Base-by-base conservation (phyloP, 148 eudicot genomes). In the Heliosperma pusillum region DNA sequence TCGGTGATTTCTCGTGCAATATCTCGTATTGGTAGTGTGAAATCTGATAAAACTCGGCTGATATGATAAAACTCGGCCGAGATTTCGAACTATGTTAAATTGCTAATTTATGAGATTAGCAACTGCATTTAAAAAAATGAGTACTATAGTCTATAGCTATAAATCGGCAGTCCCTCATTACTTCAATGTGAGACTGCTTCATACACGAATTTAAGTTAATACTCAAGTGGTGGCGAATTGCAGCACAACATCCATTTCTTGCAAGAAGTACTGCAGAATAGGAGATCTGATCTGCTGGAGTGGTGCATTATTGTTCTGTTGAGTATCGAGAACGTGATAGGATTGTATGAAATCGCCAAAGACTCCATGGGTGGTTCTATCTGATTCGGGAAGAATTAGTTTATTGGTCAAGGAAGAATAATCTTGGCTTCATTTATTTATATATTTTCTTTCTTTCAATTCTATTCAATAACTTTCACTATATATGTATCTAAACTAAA, bases 161-260 rank as follows among this genome's bases (percentile, higher is more conserved):
- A 50, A 50, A 50, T 50, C 17, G 4, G 55, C 55, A 50, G 19
- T 50, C 55, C 55, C 55, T 50, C 10, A 50, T 13, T 47, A 47
- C 15, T 47, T 47, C 53, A 47, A 7, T 47, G 0, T 6, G 53
- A 47, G 53, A 47, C 53, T 15, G 53, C 15, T 47, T 47, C 53
- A 47, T 47, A 47, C 8, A 10, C 10, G 53, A 47, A 47, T 47
- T 47, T 47, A 47, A 50, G 15, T 50, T 16, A 11, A 15, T 76
- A 16, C 73, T 63, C 21, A 59, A 3, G 42, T 24, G 15, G 9
- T 77, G 53, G 57, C 27, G 13, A 66, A 33, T 22, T 80, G 85
- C 97, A 94, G 97, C 98, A 91, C 86, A 94, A 94, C 85, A 91
- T 94, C 79, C 98, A 91, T 83, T 94, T 94, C 74, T 85, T 94